phyloP scores from a whole-genome alignment of 768 basidiomycete genomes.

The Chalciporus piperatus region DNA sequence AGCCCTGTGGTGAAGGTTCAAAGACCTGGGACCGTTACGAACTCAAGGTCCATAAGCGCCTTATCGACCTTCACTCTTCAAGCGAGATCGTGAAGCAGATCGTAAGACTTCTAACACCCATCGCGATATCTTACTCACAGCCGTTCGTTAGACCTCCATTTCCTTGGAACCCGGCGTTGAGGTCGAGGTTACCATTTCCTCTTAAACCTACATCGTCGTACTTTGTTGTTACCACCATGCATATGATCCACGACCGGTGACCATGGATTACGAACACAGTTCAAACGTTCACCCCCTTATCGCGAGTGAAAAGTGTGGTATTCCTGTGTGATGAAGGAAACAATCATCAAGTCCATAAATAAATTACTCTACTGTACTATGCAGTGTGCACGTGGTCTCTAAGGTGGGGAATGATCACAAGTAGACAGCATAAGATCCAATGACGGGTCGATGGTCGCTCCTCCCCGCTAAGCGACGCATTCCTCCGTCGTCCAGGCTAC shows the following conservation, averaged over 20 bases:
- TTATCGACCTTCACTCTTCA: constrained; percentile 98
- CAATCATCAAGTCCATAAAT: constrained; percentile 7
- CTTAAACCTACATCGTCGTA: constrained; percentile 34
- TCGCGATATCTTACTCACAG: constrained; percentile 3
- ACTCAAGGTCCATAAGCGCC: constrained; percentile 98
- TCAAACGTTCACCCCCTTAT: not conserved
- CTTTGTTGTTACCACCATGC: not conserved
- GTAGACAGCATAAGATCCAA: constrained; percentile 73
- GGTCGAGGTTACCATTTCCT: constrained; percentile 96
- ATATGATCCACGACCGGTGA: constrained; percentile 8
- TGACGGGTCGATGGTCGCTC: constrained; percentile 85
- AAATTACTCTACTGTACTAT: constrained; percentile 9
- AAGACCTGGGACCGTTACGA: constrained; percentile 99
- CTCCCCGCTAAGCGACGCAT: constrained; percentile 77
- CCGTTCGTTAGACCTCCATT: constrained; percentile 77
- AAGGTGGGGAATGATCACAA: constrained; percentile 35
- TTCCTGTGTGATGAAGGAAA: constrained; percentile 7
- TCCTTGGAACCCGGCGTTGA: constrained; percentile 99
- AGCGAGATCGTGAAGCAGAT: constrained; percentile 99
- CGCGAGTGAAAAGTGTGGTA: not conserved
- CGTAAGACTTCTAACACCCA: constrained; percentile 46
- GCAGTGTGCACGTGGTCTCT: constrained; percentile 8
- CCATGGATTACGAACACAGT: constrained; percentile 4
- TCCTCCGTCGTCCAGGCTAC: constrained; percentile 68
- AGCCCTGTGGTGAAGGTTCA: constrained; percentile 99